Conservation (phyloP, 305 asterid species). For the Rubia balearica region DNA sequence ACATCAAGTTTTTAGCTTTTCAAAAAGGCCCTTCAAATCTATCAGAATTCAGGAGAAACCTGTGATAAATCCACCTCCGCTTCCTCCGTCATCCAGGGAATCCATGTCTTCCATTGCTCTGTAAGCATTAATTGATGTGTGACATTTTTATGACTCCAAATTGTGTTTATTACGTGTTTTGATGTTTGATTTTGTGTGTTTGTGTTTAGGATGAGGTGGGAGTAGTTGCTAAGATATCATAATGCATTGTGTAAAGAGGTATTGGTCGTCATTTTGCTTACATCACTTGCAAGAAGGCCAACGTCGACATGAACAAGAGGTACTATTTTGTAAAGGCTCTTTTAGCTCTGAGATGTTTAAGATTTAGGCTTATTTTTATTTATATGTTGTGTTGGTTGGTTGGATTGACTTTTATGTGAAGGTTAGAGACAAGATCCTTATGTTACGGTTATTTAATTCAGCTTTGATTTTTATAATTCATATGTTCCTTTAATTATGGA, state of each 20-base stretch:
- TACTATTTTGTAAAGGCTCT: too few relatives aligned
- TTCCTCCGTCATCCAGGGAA: constrained; percentile 64
- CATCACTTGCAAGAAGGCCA: too few relatives aligned
- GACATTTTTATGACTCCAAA: neutral
- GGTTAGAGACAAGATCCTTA: too few relatives aligned
- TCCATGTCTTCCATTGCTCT: constrained; percentile 88
- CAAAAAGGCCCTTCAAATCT: constrained; percentile 43
- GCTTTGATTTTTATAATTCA: too few relatives aligned
- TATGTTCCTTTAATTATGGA: too few relatives aligned
- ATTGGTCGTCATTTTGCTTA: too few relatives aligned
- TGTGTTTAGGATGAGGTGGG: constrained; percentile 71
- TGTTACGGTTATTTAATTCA: too few relatives aligned
- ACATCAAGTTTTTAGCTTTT: constrained; percentile 29
- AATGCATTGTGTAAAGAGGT: constrained; percentile 80
- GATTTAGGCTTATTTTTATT: too few relatives aligned
- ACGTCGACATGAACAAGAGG: too few relatives aligned
- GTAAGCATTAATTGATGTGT: constrained; percentile 28
- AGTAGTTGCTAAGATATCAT: constrained; percentile 76
- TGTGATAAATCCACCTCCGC: constrained; percentile 41
- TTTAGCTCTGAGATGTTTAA: too few relatives aligned
- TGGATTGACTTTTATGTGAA: too few relatives aligned
- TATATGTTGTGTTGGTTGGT: too few relatives aligned
- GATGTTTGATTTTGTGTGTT: neutral
- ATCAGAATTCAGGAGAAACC: constrained; percentile 34
- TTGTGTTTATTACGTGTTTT: neutral